phyloP scores from a whole-genome alignment of 2,329 filamentous ascomycete species.

The Neofusicoccum kwambonambiense region DNA sequence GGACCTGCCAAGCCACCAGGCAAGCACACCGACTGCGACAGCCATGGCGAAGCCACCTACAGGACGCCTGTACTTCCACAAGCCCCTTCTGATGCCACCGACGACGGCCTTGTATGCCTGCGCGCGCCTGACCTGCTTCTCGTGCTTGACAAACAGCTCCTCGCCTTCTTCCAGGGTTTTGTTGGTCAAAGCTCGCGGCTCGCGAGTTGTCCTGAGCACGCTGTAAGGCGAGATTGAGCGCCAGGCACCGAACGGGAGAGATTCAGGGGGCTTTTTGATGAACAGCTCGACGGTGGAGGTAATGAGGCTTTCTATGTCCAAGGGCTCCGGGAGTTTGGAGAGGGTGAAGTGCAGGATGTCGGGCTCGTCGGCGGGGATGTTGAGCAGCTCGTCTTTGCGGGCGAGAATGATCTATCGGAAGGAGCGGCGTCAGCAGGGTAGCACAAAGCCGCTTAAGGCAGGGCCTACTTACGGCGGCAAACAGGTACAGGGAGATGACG shows the following conservation, averaged over 20 bases:
- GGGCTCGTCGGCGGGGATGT: slow-evolving; percentile 76
- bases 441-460: not conserved
- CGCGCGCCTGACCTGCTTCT: slow-evolving; percentile 65
- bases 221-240: slow-evolving; percentile 69
- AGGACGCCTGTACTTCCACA: slow-evolving; percentile 67
- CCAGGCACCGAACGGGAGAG: slow-evolving; percentile 66
- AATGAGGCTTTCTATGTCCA: slow-evolving; percentile 79
- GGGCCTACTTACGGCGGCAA: slow-evolving; percentile 58
- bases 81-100: slow-evolving; percentile 34
- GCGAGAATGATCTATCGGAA: slow-evolving; percentile 68
- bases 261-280: slow-evolving; percentile 66
- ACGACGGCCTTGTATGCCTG: slow-evolving; percentile 57
- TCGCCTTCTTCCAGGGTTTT: slow-evolving; percentile 67
- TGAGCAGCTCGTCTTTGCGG: slow-evolving; percentile 79
- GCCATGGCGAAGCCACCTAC: slow-evolving; percentile 55
- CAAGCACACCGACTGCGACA: slow-evolving; percentile 41
- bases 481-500: slow-evolving; percentile 83
- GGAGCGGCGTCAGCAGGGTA: slow-evolving; percentile 2
- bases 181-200: slow-evolving; percentile 47
- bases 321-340: slow-evolving; percentile 74
- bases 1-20: slow-evolving; percentile 32
- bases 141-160: slow-evolving; percentile 67
- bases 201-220: slow-evolving; percentile 78
- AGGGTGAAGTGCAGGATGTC: slow-evolving; percentile 91
- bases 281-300: slow-evolving; percentile 63